A percentile compares a stretch with the other conserved stretches of the same genome.
These are phyloP conservation scores for Debaryomyces singareniensis DNA, from an alignment of 1,139 yeast genomes.

Conservation along the genomic window DNA sequence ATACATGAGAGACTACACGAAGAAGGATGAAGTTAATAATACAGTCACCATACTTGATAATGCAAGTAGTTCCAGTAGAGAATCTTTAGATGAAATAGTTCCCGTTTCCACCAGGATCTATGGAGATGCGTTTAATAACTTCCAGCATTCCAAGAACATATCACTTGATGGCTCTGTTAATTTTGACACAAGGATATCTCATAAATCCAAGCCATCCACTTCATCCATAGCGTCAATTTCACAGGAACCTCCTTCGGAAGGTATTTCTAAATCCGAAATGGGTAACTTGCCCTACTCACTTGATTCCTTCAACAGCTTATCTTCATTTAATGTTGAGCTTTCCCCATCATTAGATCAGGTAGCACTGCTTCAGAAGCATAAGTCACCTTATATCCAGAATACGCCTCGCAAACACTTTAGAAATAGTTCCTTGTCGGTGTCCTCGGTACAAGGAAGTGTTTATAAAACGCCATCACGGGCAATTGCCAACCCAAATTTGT, in stretches of 20 bases:
- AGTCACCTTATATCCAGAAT: conserved; percentile 12
- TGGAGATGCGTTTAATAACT: conserved; percentile 2
- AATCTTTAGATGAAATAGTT: conserved; percentile 14
- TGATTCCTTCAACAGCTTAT: conserved; percentile 36
- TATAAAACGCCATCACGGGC: conserved; percentile 27
- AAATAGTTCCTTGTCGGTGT: conserved; percentile 26
- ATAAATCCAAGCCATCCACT: conserved; percentile 14
- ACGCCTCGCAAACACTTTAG: conserved; percentile 27
- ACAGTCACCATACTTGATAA: too few relatives aligned
- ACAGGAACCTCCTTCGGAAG: conserved; percentile 12
- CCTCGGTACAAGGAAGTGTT: conserved; percentile 15
- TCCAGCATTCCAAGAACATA: conserved; percentile 20
- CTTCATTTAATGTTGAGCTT: conserved; percentile 30
- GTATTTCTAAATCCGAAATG: conserved; percentile 12
- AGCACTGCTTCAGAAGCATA: conserved; percentile 8
- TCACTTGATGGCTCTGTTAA: conserved; percentile 13
- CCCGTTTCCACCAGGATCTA: conserved; percentile 16
- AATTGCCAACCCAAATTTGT: conserved; percentile 9
- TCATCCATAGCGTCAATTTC: conserved; percentile 14
- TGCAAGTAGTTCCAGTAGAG: conserved; percentile 3
- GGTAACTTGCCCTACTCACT: conserved; percentile 37
- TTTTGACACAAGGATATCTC: conserved; percentile 12
- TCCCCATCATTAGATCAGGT: conserved; percentile 18
- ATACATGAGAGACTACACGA: too few relatives aligned
- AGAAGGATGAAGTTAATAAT: too few relatives aligned